phyloP scores from a whole-genome alignment of 306 rosid species.

The Fagus crenata region DNA sequence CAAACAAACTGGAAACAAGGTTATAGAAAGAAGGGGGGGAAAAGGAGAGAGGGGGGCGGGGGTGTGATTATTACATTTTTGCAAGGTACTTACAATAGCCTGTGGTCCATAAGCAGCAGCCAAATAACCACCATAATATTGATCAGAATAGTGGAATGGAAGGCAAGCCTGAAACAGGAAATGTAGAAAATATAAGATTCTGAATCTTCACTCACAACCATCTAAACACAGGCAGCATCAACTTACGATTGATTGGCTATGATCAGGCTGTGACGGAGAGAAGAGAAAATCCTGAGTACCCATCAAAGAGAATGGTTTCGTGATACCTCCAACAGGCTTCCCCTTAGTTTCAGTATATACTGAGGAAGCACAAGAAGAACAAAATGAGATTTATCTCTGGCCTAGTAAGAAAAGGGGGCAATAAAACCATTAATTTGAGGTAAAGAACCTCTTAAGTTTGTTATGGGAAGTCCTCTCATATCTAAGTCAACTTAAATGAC shows the following conservation, averaged over 20 bases:
- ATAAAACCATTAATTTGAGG: slow-evolving; percentile 3
- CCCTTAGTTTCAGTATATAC: slow-evolving; percentile 33
- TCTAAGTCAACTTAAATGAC: neutral
- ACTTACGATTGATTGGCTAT: slow-evolving; percentile 55
- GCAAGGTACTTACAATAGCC: slow-evolving; percentile 33
- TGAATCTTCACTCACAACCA: slow-evolving; percentile 21
- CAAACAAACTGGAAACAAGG: too few relatives aligned
- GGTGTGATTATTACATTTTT: neutral
- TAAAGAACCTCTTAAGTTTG: neutral
- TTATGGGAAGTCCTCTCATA: slow-evolving; percentile 6
- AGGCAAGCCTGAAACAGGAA: slow-evolving; percentile 51
- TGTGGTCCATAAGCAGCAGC: slow-evolving; percentile 51
- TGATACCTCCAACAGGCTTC: slow-evolving; percentile 32
- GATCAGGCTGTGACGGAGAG: slow-evolving; percentile 39
- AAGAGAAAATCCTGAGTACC: slow-evolving; percentile 43
- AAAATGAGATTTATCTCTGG: slow-evolving; percentile 28
- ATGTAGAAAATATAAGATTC: slow-evolving; percentile 22
- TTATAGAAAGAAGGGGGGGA: too few relatives aligned
- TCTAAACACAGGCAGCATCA: slow-evolving; percentile 25
- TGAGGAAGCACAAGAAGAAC: slow-evolving; percentile 35
- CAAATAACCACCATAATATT: slow-evolving; percentile 40
- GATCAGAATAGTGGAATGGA: slow-evolving; percentile 47
- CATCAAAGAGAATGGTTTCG: slow-evolving; percentile 27
- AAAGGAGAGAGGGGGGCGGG: neutral
- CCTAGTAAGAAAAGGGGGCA: slow-evolving; percentile 12